Conservation (phyloP, 495 filamentous ascomycete species). For the Penicillium daleae region DNA sequence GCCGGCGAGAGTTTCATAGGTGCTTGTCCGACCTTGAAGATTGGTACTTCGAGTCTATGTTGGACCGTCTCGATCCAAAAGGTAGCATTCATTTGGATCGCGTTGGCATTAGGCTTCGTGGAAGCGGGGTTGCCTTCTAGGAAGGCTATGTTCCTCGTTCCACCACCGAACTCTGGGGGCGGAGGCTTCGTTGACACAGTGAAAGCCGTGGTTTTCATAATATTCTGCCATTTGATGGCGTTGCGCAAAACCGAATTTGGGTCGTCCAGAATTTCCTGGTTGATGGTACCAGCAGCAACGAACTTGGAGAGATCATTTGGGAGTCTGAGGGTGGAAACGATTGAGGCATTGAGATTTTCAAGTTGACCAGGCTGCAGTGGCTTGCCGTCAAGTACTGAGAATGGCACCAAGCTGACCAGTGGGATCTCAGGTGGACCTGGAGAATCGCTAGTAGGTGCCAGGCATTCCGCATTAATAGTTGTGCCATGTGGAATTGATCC, state of each 20-base stretch:
- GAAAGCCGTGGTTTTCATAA: slow-evolving; percentile 5
- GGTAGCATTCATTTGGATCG: slow-evolving; percentile 9
- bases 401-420: background rate
- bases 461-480: slow-evolving; percentile 15
- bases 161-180: slow-evolving; percentile 6
- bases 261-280: no score
- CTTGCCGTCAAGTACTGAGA: no score
- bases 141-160: slow-evolving; percentile 8
- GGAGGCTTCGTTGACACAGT: slow-evolving; percentile 2
- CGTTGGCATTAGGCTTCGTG: slow-evolving; percentile 7
- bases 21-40: slow-evolving; percentile 9
- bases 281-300: no score
- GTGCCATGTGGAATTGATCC: slow-evolving; percentile 15
- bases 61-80: slow-evolving; percentile 10
- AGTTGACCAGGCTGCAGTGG: no score
- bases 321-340: no score
- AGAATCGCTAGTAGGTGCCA: slow-evolving; percentile 1
- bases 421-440: slow-evolving; percentile 4
- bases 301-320: no score
- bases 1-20: slow-evolving; percentile 7
- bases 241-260: no score
- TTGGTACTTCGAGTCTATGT: slow-evolving; percentile 7
- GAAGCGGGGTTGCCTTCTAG: slow-evolving; percentile 1
- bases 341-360: no score
- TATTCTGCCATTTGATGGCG: slow-evolving; percentile 9